These are phyloP conservation scores for Scolecobasidium constrictum DNA, from an alignment of 2,329 filamentous ascomycete genomes.

Conservation along the genomic window DNA sequence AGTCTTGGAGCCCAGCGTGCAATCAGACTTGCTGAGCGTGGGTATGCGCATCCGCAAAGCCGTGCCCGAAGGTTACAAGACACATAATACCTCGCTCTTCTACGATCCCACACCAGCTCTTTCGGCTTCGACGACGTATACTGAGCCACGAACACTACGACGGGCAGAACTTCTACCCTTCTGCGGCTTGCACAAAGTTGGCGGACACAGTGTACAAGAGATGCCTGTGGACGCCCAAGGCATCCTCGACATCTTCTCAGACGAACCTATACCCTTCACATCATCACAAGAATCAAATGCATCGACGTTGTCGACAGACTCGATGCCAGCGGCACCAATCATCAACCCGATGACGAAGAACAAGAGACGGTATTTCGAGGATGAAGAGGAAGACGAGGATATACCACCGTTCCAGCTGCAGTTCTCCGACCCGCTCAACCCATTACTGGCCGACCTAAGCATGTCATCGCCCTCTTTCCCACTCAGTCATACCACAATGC, in stretches of 20 bases:
- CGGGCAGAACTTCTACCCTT: conserved; percentile 62
- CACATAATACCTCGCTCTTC: conserved; percentile 34
- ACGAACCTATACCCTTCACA: conserved; percentile 22
- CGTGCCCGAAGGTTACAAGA: conserved; percentile 90
- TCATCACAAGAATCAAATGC: conserved; percentile 20
- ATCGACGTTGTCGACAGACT: conserved; percentile 19
- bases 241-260: conserved; percentile 20
- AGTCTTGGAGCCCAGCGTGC: conserved; percentile 52
- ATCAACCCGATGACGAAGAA: conserved; percentile 19
- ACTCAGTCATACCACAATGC: conserved; percentile 11
- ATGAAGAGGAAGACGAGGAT: conserved; percentile 26
- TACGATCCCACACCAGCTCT: conserved; percentile 2
- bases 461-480: conserved; percentile 13
- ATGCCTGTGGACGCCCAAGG: conserved; percentile 2
- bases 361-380: conserved; percentile 33
- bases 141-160: neutral
- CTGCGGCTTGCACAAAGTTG: conserved; percentile 68
- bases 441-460: neutral
- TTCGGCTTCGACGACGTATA: neutral
- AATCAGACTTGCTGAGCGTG: conserved; percentile 77
- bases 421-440: neutral
- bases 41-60: conserved; percentile 93
- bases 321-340: conserved; percentile 20
- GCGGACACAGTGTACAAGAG: conserved; percentile 44
- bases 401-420: conserved; percentile 12